Conservation (phyloP, 2,329 filamentous ascomycete genomes). For the Pseudocercospora ulei region DNA sequence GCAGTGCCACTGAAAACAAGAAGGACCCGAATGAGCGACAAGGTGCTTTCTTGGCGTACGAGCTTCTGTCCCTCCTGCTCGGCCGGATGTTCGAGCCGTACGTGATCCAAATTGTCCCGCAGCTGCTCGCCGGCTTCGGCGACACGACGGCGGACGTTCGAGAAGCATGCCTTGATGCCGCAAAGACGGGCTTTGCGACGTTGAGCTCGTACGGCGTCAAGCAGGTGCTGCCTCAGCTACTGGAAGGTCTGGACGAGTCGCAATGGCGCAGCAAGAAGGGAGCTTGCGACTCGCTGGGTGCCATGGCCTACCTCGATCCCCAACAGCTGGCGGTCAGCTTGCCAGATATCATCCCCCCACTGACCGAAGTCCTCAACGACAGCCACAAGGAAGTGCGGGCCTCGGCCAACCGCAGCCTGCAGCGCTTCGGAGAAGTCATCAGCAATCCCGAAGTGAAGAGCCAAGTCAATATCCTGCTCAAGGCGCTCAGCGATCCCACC, state of each 20-base stretch:
- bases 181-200: constrained; percentile 87
- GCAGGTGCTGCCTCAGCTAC: constrained; percentile 78
- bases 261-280: constrained; percentile 99
- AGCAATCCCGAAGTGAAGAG: constrained; percentile 94
- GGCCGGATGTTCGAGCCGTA: constrained; percentile 91
- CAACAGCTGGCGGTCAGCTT: constrained; percentile 85
- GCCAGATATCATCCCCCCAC: constrained; percentile 90
- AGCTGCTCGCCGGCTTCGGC: constrained; percentile 79
- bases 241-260: constrained; percentile 84
- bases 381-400: constrained; percentile 93
- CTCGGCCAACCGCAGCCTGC: constrained; percentile 88
- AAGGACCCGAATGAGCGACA: constrained; percentile 84
- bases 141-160: constrained; percentile 81
- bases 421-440: constrained; percentile 97
- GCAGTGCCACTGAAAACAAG: constrained; percentile 82
- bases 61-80: constrained; percentile 76
- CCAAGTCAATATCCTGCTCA: constrained; percentile 80
- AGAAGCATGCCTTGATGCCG: constrained; percentile 82
- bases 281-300: constrained; percentile 88
- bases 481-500: constrained; percentile 92
- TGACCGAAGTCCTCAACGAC: constrained; percentile 89
- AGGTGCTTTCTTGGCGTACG: constrained; percentile 79
- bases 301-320: constrained; percentile 96
- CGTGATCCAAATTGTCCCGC: constrained; percentile 87
- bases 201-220: constrained; percentile 95